phyloP scores from a whole-genome alignment of 805 yeast species.

The Starmerella apicola region DNA sequence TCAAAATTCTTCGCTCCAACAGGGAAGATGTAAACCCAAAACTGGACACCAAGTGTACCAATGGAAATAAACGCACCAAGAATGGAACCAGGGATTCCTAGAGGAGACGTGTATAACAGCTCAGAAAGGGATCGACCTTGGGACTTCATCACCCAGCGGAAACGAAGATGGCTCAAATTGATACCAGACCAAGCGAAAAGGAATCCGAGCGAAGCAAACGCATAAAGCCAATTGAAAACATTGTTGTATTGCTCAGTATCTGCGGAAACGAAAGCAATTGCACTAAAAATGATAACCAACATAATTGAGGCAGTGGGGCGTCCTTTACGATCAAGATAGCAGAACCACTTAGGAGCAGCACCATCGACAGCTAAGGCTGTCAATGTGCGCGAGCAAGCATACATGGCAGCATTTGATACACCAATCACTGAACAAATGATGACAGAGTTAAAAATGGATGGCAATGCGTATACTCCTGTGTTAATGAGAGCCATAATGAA shows the following conservation, averaged over 20 bases:
- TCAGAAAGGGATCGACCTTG: conserved; percentile 63
- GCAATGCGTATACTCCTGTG: conserved; percentile 52
- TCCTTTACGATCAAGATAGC: conserved; percentile 63
- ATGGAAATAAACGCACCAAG: conserved; percentile 48
- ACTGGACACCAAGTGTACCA: conserved; percentile 58
- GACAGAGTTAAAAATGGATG: conserved; percentile 66
- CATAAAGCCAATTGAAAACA: conserved; percentile 24
- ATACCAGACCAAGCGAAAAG: conserved; percentile 21
- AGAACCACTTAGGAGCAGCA: conserved; percentile 46
- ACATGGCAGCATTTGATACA: conserved; percentile 62
- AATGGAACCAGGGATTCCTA: conserved; percentile 57
- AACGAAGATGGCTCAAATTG: conserved; percentile 23
- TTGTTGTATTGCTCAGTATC: conserved; percentile 30
- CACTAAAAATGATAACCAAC: conserved; percentile 36
- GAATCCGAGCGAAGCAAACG: conserved; percentile 21
- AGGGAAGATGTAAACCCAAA: conserved; percentile 74
- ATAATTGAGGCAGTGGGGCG: conserved; percentile 60
- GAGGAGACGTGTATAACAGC: conserved; percentile 51
- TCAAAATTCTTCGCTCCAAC: conserved; percentile 28
- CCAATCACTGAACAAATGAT: conserved; percentile 67
- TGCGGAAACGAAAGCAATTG: conserved; percentile 49
- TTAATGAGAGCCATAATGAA: conserved; percentile 69
- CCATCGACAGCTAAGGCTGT: conserved; percentile 54
- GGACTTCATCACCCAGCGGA: conserved; percentile 44
- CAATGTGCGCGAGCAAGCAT: conserved; percentile 55